Evolutionary conservation across 768 basidiomycete species (phyloP), one percentile per base, ranked within the genome.

Genomic region (Gloeostereum incarnatum): DNA sequence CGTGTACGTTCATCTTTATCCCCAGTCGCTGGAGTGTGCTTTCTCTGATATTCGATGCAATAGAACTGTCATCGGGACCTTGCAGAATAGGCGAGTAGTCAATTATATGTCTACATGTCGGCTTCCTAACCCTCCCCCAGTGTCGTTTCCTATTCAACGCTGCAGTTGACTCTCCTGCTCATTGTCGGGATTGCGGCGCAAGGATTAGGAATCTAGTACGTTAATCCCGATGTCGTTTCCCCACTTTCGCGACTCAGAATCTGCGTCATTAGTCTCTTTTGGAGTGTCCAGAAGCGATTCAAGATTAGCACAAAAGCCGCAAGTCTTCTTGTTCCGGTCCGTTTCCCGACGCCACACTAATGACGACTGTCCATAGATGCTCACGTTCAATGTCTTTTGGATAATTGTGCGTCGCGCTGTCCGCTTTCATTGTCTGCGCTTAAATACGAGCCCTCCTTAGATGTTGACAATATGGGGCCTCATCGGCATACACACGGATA

Each of bases 391-490:
- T 52, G 77, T 73, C 3, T 62, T 81, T 44, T 84, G 80, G 78
- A 81, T 84, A 40, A 56, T 84, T 40, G 79, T 75, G 49, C 41
- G 68, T 49, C 6, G 11, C 23, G 9, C 10, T 9, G 5, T 24
- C 16, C 16, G 18, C 10, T 23, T 6, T 26, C 20, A 16, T 13
- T 10, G 9, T 26, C 7, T 16, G 18, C 36, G 20, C 25, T 42
- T n/a, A 44, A 18, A 6, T 26, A n/a, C n/a, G n/a, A n/a, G n/a
- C n/a, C n/a, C n/a, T n/a, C n/a, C n/a, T n/a, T n/a, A 81, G 78
- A 56, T 82, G 16, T 54, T 84, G 33, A 80, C 77, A 7, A 48
- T 78, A 4, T 87, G 83, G 83, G 83, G 83, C 26, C 71, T 87
- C 18, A 73, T 81, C 45, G 83, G 84, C n/a, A 69, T 86, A 1